phyloP scores from a whole-genome alignment of 768 basidiomycete species.

The Boletus reticuloceps region DNA sequence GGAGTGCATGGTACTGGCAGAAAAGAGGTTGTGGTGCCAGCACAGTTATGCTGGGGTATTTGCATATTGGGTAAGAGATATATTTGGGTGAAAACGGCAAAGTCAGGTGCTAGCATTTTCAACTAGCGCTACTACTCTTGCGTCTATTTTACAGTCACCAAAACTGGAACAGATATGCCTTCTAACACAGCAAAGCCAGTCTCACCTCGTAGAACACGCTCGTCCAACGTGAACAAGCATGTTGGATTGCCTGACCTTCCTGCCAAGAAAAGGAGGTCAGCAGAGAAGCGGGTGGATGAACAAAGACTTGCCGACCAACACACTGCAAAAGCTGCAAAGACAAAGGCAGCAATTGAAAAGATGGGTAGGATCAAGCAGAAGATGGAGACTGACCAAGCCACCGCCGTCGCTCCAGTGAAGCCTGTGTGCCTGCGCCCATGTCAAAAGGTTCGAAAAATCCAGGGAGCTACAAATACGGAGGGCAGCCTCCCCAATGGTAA shows the following conservation, averaged over 20 bases:
- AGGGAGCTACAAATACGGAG: not conserved
- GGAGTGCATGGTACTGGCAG: too few species aligned
- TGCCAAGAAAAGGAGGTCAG: not conserved
- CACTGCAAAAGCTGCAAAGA: not conserved
- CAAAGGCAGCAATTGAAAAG: not conserved
- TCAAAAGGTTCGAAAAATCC: not conserved
- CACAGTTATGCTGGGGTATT: not conserved
- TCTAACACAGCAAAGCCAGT: too few species aligned
- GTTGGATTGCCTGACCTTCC: not conserved
- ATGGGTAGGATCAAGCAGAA: not conserved
- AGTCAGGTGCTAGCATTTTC: too few species aligned
- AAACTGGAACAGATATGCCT: too few species aligned
- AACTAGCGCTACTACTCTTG: too few species aligned
- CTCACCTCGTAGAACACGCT: not conserved
- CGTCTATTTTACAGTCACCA: too few species aligned
- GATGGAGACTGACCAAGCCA: not conserved
- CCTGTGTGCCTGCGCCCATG: not conserved
- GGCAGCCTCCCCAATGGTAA: not conserved
- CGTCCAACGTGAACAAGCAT: not conserved
- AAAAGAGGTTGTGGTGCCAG: too few species aligned
- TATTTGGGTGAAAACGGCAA: not conserved
- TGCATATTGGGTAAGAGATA: not conserved
- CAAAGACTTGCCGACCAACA: not conserved
- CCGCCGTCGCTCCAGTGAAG: not conserved
- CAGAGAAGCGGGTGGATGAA: not conserved